A percentile compares a stretch with the other conserved stretches of the same genome.
These are phyloP conservation scores for Phytophthora kernoviae DNA, from an alignment of 352 stramenopile species.

Conservation along the genomic window DNA sequence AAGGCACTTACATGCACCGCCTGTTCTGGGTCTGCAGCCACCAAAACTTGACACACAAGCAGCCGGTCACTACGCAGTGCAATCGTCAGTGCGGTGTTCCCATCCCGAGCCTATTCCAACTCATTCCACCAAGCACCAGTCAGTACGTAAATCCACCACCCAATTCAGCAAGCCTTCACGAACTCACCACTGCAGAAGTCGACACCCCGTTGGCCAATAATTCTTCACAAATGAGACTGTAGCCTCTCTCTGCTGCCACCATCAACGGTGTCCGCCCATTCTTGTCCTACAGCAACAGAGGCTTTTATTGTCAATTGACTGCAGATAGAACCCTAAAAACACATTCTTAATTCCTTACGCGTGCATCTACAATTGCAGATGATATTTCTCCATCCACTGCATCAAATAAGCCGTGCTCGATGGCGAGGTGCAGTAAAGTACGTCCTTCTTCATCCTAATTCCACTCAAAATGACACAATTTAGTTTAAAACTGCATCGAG, in stretches of 20 bases:
- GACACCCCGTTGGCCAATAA: conserved; percentile 33
- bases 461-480: neutral
- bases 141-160: neutral
- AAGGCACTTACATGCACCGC: conserved; percentile 24
- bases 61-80: conserved; percentile 21
- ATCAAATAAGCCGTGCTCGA: conserved; percentile 34
- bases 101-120: conserved; percentile 22
- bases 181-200: conserved; percentile 21
- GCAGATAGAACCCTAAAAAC: neutral
- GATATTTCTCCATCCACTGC: conserved; percentile 29
- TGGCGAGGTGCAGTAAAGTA: conserved; percentile 35
- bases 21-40: conserved; percentile 30
- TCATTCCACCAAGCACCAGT: neutral
- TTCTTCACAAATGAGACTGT: conserved; percentile 42
- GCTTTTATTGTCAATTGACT: neutral
- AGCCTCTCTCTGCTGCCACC: conserved; percentile 33
- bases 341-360: conserved; percentile 8
- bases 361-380: conserved; percentile 17
- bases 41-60: conserved; percentile 40
- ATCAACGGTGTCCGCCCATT: conserved; percentile 38
- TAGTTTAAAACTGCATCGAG: too few relatives aligned
- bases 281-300: conserved; percentile 27
- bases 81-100: conserved; percentile 27
- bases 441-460: conserved; percentile 29
- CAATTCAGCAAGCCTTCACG: neutral